These are phyloP conservation scores for Globisporangium polare DNA, from an alignment of 352 stramenopile genomes.

Conservation along the genomic window DNA sequence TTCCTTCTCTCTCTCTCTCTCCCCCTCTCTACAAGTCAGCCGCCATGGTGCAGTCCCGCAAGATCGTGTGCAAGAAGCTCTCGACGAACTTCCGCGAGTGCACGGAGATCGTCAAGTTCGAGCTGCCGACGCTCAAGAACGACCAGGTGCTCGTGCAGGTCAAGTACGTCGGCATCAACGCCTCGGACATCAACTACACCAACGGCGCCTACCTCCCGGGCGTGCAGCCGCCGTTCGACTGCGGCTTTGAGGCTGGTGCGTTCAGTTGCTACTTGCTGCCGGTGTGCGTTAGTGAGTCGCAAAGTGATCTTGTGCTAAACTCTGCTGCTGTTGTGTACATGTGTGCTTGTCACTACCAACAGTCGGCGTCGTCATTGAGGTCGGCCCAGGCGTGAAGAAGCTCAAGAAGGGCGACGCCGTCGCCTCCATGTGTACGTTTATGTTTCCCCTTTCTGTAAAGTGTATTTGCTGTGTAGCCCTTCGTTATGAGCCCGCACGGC, in stretches of 20 bases:
- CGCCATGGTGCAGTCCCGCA: constrained; percentile 50
- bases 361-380: constrained; percentile 31
- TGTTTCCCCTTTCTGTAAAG: neutral
- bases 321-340: neutral
- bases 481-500: neutral
- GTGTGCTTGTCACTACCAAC: neutral
- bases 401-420: constrained; percentile 42
- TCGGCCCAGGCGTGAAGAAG: constrained; percentile 27
- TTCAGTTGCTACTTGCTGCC: neutral
- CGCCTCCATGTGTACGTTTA: constrained; percentile 32
- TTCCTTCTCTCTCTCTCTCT: neutral
- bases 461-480: neutral
- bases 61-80: constrained; percentile 78
- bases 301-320: neutral
- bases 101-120: constrained; percentile 55
- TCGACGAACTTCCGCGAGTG: constrained; percentile 79
- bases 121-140: constrained; percentile 33
- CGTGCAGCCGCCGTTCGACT: constrained; percentile 47
- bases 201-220: constrained; percentile 48
- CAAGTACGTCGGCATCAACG: constrained; percentile 42
- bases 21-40: too few species aligned
- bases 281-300: neutral
- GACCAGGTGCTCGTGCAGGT: constrained; percentile 48
- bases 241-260: constrained; percentile 41
- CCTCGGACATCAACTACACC: constrained; percentile 57